Evolutionary conservation across 177 flowering plant species (phyloP), one percentile per base, ranked within the genome.

Genomic region (Vitis hybrid): DNA sequence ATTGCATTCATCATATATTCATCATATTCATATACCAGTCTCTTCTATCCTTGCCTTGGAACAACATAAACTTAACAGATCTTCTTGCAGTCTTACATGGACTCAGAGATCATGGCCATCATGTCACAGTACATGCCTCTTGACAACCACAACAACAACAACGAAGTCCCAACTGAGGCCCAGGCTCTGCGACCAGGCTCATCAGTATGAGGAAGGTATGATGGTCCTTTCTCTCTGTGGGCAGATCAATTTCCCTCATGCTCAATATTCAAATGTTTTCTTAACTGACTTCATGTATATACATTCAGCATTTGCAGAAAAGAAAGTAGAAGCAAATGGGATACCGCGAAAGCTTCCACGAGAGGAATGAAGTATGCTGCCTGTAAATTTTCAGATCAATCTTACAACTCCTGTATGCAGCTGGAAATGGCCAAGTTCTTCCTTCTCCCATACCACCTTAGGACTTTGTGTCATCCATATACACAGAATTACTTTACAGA

Each of bases 51-150:
- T 52, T 30, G 50, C 6, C 13, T 17, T 59, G 46, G 46, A 40
- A 40, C 46, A 40, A 40, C 46, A 40, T 1, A 5, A 40, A 40
- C 46, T 40, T 40, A 40, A 40, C 8, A 6, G 46, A 40, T 52
- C n/a, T 24, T 3, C 40, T 70, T 82, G 79, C 88, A 94, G 97
- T 86, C 97, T 55, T 94, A 92, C 81, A 94, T 94, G 98, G 98
- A 94, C 79, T 85, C 97, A 1, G 98, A 94, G 83, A 88, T 94
- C 70, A 90, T 90, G 96, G 90, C 98, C 9, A 94, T 94, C 70
- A 94, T 94, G 98, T 86, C 98, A 11, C 98, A 94, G 71, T 92
- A 94, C 83, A 94, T 94, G 98, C 97, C 98, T 1, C 86, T 94
- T 6, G 98, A 94, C 77, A 87, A 75, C 77, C 83, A 87, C 9